Base-by-base conservation (phyloP, 2,329 filamentous ascomycete genomes). In the Aspergillus felis region DNA sequence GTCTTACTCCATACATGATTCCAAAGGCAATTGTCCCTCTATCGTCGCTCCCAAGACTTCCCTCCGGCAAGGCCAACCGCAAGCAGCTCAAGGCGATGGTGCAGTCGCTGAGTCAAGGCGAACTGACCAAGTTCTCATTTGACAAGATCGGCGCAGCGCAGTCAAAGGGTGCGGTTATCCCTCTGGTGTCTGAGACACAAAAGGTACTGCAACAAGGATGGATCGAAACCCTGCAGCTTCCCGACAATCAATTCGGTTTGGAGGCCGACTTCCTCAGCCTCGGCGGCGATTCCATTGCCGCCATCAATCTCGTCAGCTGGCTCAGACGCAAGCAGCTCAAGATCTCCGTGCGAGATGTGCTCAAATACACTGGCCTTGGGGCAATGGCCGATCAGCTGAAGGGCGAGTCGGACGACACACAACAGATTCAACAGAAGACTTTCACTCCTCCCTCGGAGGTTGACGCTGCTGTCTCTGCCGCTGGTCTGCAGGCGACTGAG, bases 31-130 rank as follows among this genome's bases (percentile, higher is more conserved):
- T 46, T 12, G 42, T 41, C n/a, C 46, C n/a, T 24, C 48, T 54
- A 1, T n/a, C 52, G 12, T 22, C 28, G 1, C 35, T 54, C 27
- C 52, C 56, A 52, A 59, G 20, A 68, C 24, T 54, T 10, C 53
- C 44, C 14, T 54, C 29, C n/a, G 53, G 53, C 8, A 54, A 54
- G 29, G 53, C 53, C 27, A 48, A 54, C 22, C 53, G 53, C 27
- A 54, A 54, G 6, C 44, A 48, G 29, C 42, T 54, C 27, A 54
- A 42, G 44, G 44, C 42, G 14, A 35, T 47, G 22, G 27, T 54
- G 6, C 44, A 54, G 44, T 20, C 27, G 2, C n/a, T 54, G 42
- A 54, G 41, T 25, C 51, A 53, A 17, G 35, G 35, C 14, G 51
- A 53, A 22, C 51, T 53, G 8, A 29, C 51, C 17, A 25, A 46